Percentiles rank a stretch among this genome's conserved stretches.
Evolutionary conservation across 805 yeast genomes (phyloP).

Genomic region (Priceomyces carsonii): DNA sequence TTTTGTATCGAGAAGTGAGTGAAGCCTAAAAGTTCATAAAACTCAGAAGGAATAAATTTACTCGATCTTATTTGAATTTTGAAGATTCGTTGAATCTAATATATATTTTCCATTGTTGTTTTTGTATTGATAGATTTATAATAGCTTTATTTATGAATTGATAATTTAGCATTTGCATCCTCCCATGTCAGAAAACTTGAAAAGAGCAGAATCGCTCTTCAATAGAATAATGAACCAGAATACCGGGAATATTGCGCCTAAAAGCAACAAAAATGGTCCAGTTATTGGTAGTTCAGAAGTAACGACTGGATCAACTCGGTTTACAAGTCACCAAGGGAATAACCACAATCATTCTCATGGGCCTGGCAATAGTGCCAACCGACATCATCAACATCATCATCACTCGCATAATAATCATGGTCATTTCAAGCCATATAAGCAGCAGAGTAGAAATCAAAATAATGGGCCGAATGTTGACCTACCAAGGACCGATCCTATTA

Average conservation of each 20-base stretch:
- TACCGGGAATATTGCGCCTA: slow-evolving; percentile 4
- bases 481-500: slow-evolving; percentile 37
- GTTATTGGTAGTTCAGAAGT: not conserved
- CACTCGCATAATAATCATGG: slow-evolving; percentile 8
- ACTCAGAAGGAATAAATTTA: too few relatives aligned
- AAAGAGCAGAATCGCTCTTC: slow-evolving; percentile 47
- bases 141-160: too few relatives aligned
- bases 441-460: slow-evolving; percentile 10
- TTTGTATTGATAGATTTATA: too few relatives aligned
- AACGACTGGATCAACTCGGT: slow-evolving; percentile 1
- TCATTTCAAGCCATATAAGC: slow-evolving; percentile 11
- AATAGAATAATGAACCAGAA: slow-evolving; percentile 47
- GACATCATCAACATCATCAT: slow-evolving; percentile 7
- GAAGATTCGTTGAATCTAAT: too few relatives aligned
- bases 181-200: slow-evolving; percentile 46
- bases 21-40: too few relatives aligned
- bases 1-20: too few relatives aligned
- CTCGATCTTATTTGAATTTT: too few relatives aligned
- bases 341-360: slow-evolving; percentile 7
- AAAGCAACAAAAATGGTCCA: not conserved
- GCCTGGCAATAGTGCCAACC: slow-evolving; percentile 3
- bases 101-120: too few relatives aligned
- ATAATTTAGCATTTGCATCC: slow-evolving; percentile 6
- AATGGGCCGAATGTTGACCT: slow-evolving; percentile 18
- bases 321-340: slow-evolving; percentile 4